These are phyloP conservation scores for Hyphopichia buzzinii DNA, from an alignment of 1,139 yeast species.

Conservation along the genomic window DNA sequence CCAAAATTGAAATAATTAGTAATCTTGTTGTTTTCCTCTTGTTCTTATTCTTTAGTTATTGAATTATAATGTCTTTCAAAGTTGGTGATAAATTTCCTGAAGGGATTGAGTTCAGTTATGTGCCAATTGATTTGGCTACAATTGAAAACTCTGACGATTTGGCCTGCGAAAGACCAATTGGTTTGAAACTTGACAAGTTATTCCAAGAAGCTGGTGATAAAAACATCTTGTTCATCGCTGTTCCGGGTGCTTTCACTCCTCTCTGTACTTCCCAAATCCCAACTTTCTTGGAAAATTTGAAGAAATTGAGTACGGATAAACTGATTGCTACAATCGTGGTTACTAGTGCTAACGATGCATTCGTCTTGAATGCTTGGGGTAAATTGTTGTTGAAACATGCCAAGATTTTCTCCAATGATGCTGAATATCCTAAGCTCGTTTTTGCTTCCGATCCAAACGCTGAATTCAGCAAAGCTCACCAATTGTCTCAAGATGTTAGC, in stretches of 20 bases:
- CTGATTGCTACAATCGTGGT: conserved; percentile 74
- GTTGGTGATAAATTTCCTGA: conserved; percentile 47
- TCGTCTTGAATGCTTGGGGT: conserved; percentile 81
- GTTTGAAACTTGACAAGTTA: conserved; percentile 20
- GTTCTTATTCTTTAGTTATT: too few relatives aligned
- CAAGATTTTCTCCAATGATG: conserved; percentile 25
- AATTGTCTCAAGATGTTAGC: conserved; percentile 47
- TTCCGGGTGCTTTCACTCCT: conserved; percentile 93
- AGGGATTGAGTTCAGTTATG: conserved; percentile 51
- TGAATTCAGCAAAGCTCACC: conserved; percentile 51
- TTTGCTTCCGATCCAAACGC: conserved; percentile 77
- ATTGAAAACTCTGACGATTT: conserved; percentile 39
- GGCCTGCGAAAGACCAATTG: conserved; percentile 46
- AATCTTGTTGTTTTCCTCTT: too few relatives aligned
- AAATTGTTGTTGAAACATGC: conserved; percentile 53
- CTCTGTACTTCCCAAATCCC: conserved; percentile 89
- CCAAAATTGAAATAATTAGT: too few relatives aligned
- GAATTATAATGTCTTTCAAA: conserved; percentile 9
- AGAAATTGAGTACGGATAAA: conserved; percentile 52
- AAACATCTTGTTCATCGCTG: conserved; percentile 69
- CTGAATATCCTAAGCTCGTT: conserved; percentile 48
- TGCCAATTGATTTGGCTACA: conserved; percentile 44
- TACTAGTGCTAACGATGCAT: conserved; percentile 78
- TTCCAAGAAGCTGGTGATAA: conserved; percentile 26
- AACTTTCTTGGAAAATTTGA: conserved; percentile 54